Evolutionary conservation across 306 rosid genomes (phyloP).

Genomic region (Begonia masoniana): DNA sequence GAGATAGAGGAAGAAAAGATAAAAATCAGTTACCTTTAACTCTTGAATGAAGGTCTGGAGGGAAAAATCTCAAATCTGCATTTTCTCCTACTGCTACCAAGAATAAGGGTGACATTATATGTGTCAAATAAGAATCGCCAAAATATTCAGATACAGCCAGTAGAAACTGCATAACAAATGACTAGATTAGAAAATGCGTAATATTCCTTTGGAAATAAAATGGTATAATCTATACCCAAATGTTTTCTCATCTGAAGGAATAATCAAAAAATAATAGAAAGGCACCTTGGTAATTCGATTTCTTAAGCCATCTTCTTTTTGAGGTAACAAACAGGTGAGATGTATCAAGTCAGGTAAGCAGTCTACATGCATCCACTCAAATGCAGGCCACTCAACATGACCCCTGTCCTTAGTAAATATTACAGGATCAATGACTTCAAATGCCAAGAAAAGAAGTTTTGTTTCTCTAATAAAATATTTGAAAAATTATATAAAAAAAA

Average conservation of each 20-base stretch:
- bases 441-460: constrained; percentile 1
- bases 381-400: constrained; percentile 63
- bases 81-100: constrained; percentile 67
- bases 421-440: constrained; percentile 12
- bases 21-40: constrained; percentile 41
- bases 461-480: background rate
- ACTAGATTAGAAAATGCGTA: constrained; percentile 18
- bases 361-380: constrained; percentile 89
- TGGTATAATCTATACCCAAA: constrained; percentile 1
- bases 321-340: constrained; percentile 75
- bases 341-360: constrained; percentile 83
- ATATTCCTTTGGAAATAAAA: constrained; percentile 8
- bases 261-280: constrained; percentile 8
- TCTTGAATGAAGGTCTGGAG: constrained; percentile 55
- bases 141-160: constrained; percentile 63
- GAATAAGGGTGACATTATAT: constrained; percentile 83
- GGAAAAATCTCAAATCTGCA: constrained; percentile 64
- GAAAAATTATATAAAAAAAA: background rate
- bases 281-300: constrained; percentile 65
- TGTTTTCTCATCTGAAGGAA: too few relatives aligned
- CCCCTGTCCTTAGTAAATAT: constrained; percentile 68
- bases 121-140: constrained; percentile 74
- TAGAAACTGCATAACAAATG: constrained; percentile 53
- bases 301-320: constrained; percentile 79
- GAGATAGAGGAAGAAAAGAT: background rate